Evolutionary conservation across 2,329 filamentous ascomycete genomes (phyloP), one percentile per base, ranked within the genome.

Genomic region (Colletotrichum lupini): DNA sequence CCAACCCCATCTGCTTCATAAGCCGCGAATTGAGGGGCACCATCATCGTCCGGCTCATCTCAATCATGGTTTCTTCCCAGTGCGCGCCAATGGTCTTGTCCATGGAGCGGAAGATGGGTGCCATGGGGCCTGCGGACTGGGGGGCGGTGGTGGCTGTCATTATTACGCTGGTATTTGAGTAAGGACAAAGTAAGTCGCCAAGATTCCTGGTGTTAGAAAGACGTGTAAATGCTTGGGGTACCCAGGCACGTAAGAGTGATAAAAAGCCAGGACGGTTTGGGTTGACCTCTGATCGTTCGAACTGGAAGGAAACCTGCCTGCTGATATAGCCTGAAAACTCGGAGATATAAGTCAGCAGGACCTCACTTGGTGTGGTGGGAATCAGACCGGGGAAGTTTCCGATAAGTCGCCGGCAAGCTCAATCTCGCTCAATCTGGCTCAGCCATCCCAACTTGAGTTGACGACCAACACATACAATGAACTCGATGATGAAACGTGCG

Each of bases 1-100:
- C 66, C 5, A 82, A 72, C 0, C 75, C 76, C 78, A 82, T 79
- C 37, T 80, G 80, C 1, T 55, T 9, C 0, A 79, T 28, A 0
- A 82, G 65, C 12, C 77, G 77, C 1, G 49, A 70, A 2, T 76
- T 75, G 0, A 82, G 42, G 1, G 57, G 28, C 1, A 68, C 61
- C 67, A 79, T 59, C 9, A 80, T 55, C 7, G 73, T 75, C 1
- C 64, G 72, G 0, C 79, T 49, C 42, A n/a, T 49, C 42, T 49
- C 42, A 4, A n/a, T 49, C 42, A 49, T 49, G 8, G 19, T 49
- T 3, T 49, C 16, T n/a, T n/a, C 16, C 19, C 42, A 49, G 42
- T 49, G 42, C 16, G 19, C 19, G 19, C 42, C 42, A 0, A 49
- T 49, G 42, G 42, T 49, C 42, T 49, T 49, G 42, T n/a, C 42